Base-by-base conservation (phyloP, 169 alveolate species). In the Plasmodium berghei region DNA sequence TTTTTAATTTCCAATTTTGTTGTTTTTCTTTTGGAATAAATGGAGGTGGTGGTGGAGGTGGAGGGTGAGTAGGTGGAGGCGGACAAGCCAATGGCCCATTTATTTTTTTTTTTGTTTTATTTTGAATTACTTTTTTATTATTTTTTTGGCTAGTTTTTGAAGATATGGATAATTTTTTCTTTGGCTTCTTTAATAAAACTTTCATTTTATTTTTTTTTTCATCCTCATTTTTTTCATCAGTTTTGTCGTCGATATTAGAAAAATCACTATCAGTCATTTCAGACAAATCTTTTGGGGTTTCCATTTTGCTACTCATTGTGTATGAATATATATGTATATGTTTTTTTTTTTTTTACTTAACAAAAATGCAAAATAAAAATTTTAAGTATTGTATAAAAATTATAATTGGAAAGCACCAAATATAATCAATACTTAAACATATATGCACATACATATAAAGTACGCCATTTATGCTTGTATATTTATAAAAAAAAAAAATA, bases 31-130 rank as follows among this genome's bases (percentile, higher is more conserved):
- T 59, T 49, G 54, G 28, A 9, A 73, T 18, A 34, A 72, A 62
- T 3, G 87, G 87, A n/a, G 87, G 87, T 34, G 87, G 73, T 3
- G 87, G 87, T 2, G 87, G 87, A 20, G 87, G 87, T 18, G 87
- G 87, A 49, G 87, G 87, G 24, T 63, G 87, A 59, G 72, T 71
- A 63, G 87, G 87, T 0, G 87, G 87, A 1, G 87, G 87, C 20
- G 87, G 87, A 46, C 72, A 56, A 34, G 61, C 55, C 20, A 59
- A 26, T 18, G 24, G 61, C 0, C 62, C 28, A 59, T 58, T 56
- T 46, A 73, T 24, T 22, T 28, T 73, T 28, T 48, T 73, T 12
- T 28, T 64, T 42, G 87, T 26, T 12, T 42, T 56, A 16, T 63
- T 59, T 63, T 73, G 66, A 58, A 14, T 16, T 20, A 56, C 49